Base-by-base conservation (phyloP, 805 yeast species). In the Ogataea polymorpha region DNA sequence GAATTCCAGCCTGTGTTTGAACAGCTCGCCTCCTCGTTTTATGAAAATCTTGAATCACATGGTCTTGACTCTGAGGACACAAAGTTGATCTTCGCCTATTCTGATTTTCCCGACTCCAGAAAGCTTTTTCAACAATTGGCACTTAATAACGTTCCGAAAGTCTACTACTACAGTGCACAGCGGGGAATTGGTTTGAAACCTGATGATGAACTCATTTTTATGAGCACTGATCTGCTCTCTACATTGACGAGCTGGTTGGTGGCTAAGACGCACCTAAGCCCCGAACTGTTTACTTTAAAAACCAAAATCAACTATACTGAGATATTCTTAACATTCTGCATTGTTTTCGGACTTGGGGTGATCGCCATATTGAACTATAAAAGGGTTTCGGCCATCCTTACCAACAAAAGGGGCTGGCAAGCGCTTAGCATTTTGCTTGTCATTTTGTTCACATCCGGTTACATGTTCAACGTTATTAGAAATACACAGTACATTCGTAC, bases 401-500 rank as follows among this genome's bases (percentile, higher is more conserved):
- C 67, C 18, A 74, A 78, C 29, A 80, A 72, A 51, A 65, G 74
- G 35, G 56, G 86, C 28, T 93, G 98, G 97, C 83, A 86, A 32
- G 75, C 79, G 2, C 32, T 75, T 9, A 73, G 86, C 3, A 68
- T 86, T n/a, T 67, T 84, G 42, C 53, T 75, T 14, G 74, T 86
- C 26, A 67, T 90, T 45, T 66, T 89, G 51, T 86, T 90, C 70
- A 79, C 77, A 35, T 71, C 91, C 6, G 99, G 99, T 13, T 85
- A 89, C 66, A 93, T 93, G 99, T 93, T 80, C 74, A 90, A 88
- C 62, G 75, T 77, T 51, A 93, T 93, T 48, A 79, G 97, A 62
- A 75, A 75, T 27, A 72, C 82, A 6, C 89, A 73, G 23, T 86
- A 82, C 58, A 69, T 82, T 30, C 72, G 73, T 49, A 71, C 67